These are phyloP conservation scores for Penicillium atrosanguineum DNA, from an alignment of 495 filamentous ascomycete species.

Conservation along the genomic window DNA sequence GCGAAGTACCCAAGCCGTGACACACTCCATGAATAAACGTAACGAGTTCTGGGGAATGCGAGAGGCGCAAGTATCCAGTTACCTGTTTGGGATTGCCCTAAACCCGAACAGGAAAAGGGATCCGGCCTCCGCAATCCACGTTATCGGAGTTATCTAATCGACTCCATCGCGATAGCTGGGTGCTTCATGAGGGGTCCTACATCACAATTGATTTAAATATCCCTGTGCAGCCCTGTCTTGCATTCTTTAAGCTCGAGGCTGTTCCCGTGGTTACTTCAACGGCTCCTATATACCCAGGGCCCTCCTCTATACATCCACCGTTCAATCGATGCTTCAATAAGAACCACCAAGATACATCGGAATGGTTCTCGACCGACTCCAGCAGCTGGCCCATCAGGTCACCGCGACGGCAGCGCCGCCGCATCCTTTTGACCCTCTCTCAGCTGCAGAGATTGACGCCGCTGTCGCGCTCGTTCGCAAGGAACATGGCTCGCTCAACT, in stretches of 20 bases:
- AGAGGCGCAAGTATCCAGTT: conserved; percentile 22
- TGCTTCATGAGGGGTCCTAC: not conserved
- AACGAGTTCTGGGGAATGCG: not conserved
- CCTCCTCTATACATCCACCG: not conserved
- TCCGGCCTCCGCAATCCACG: conserved; percentile 26
- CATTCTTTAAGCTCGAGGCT: not conserved
- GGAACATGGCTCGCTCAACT: conserved; percentile 69
- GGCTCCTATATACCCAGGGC: not conserved
- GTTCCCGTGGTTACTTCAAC: not conserved
- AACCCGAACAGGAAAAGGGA: conserved; percentile 21
- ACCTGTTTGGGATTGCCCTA: conserved; percentile 21
- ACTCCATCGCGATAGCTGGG: not conserved
- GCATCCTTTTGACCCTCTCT: conserved; percentile 86
- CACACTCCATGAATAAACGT: conserved; percentile 3
- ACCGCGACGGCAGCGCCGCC: conserved; percentile 52
- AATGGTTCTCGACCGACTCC: conserved; percentile 68
- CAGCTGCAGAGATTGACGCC: conserved; percentile 71
- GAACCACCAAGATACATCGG: not conserved
- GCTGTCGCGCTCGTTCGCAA: conserved; percentile 68
- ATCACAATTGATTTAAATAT: conserved; percentile 1
- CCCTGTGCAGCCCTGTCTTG: not conserved
- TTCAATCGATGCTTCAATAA: not conserved
- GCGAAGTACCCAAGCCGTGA: conserved; percentile 9
- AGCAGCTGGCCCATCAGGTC: conserved; percentile 66
- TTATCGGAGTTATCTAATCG: conserved; percentile 17